Base-by-base conservation (phyloP, 2,329 filamentous ascomycete species). In the Fusarium coffeatum region DNA sequence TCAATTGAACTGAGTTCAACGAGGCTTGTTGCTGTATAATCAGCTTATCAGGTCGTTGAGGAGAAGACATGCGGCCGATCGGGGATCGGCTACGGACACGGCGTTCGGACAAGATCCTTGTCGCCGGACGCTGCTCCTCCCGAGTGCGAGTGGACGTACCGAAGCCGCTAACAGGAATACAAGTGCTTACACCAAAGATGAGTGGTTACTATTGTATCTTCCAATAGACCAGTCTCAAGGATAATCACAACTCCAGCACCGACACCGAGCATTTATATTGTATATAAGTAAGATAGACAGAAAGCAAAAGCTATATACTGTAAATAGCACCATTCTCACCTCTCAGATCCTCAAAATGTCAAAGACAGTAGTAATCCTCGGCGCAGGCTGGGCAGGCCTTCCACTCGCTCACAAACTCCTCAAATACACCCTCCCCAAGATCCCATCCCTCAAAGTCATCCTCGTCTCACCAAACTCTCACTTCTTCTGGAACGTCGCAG, bases 401-500 rank as follows among this genome's bases (percentile, higher is more conserved):
- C 82, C 85, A 40, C 71, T 86, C 25, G 83, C 84, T 37, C 86
- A 88, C 68, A 81, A 83, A 28, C 80, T 87, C 2, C 79, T 88
- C 54, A 86, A 86, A 69, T 82, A 86, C 72, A 83, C 83, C 0
- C 74, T 74, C 6, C 78, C 81, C 47, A 78, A 81, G 25, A 74
- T 81, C 20, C 74, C 81, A 32, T 81, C 82, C 43, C 69, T 85
- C 46, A 86, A 85, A 68, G 83, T 88, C 53, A 79, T 87, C 23
- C 79, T 87, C n/a, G 81, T 88, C 16, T 85, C 85, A 37, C 78
- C 86, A 78, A 87, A 83, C 73, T 82, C 79, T 55, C 83, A 86
- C 69, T 86, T 87, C 69, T 88, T 82, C 78, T 87, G 85, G 86
- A 88, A 87, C 71, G 66, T 88, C 9, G 86, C 86, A 2, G 83